Evolutionary conservation across 2,329 filamentous ascomycete genomes (phyloP), one percentile per base, ranked within the genome.

Genomic region (Epichloe brachyelytri): DNA sequence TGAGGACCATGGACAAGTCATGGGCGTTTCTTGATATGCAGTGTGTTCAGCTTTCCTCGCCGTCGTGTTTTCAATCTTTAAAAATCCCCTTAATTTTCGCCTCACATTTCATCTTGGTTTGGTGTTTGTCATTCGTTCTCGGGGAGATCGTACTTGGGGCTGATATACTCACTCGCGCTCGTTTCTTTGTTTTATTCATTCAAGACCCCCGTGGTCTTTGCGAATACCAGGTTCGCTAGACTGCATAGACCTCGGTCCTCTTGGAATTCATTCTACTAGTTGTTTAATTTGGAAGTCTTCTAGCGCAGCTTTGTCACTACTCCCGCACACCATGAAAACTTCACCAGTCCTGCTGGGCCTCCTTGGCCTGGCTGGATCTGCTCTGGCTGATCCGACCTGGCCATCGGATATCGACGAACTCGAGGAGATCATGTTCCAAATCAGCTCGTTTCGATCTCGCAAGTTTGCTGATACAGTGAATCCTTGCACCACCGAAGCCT

Each of bases 361-460:
- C 51, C 57, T 71, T 44, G 67, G 64, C 54, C 61, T 73, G 50
- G 64, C 63, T 46, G 55, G 63, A 53, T 49, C 46, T 17, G 60
- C 60, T 46, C 54, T 56, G 45, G 72, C 77, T 22, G 73, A 76
- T 55, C 76, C 75, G 34, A 83, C 78, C 58, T 83, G 80, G 80
- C 80, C 80, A 2, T 73, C 77, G 2, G 59, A 70, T 12, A 72
- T 72, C 17, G 80, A 83, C 58, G 79, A 83, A 60, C 65, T 83
- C 53, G 80, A 83, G 63, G 79, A 82, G 62, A 75, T 82, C 56
- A 77, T 83, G 69, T 80, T 74, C 59, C 75, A 82, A 57, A 74
- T 76, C 49, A 66, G 70, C 36, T 78, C 77, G 3, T 77, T 79
- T 58, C 68, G 71, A 44, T 70, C 73, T 34, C 71, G 78, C 54